Evolutionary conservation across 208 protist species (phyloP), one percentile per base, ranked within the genome.

Genomic region (Trypanosomatidae sp.): DNA sequence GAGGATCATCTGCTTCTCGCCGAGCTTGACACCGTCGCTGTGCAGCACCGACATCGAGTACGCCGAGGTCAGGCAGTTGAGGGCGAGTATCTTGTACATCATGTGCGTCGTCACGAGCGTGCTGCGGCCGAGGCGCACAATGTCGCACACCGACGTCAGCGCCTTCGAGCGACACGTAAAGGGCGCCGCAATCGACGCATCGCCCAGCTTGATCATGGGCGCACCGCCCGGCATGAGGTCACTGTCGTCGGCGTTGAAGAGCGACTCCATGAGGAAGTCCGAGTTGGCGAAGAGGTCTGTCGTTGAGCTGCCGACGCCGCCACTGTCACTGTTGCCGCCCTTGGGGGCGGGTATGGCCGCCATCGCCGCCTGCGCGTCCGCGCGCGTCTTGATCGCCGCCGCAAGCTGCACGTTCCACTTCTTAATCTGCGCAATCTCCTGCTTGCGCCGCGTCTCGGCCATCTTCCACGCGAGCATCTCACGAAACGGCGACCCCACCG

Each of bases 31-130:
- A 43, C 97, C 97, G 44, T 97, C 92, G n/a, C 93, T 74, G 61
- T 92, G 94, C n/a, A 99, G 79, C 10, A 98, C 96, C 6, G 77
- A 93, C 58, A 99, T 83, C 21, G 78, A 89, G 63, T 99, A 99
- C 0, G 96, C 96, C 18, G 68, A 79, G 44, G 96, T 92, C 10
- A 99, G 79, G 56, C 93, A 99, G 65, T 99, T 97, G 13, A 99
- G 79, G 5, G 97, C 97, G 10, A 99, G 81, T 42, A 99, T 99
- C 55, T 96, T 97, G 77, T 97, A 99, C 93, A 99, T 99, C 82
- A 98, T 96, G 43, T 98, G 73, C 23, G 96, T 98, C 7, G 96
- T 98, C 6, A 98, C 93, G 1, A 99, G 82, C 23, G 98, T 99
- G 38, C 84, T 98, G 43, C 97, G 74, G 23, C 96, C 97, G 42